Evolutionary conservation across 306 rosid genomes (phyloP).

Genomic region (Gillenia trifoliata): DNA sequence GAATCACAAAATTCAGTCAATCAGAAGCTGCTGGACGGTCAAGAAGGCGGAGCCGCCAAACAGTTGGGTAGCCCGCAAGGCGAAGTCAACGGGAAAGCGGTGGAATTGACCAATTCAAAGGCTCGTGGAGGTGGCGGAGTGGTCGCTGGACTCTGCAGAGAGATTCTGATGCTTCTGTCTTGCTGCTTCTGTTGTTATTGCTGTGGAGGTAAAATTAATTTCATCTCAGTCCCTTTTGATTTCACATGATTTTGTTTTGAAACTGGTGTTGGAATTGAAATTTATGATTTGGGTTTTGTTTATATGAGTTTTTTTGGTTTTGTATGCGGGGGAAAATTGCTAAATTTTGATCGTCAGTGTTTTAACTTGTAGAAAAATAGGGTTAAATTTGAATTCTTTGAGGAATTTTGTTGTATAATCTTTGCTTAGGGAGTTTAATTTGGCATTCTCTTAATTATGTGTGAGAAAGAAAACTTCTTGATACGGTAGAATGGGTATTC

Average conservation of each 20-base stretch:
- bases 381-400: neutral
- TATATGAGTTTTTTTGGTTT: neutral
- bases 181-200: constrained; percentile 31
- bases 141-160: neutral
- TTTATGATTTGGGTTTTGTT: constrained; percentile 3
- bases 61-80: constrained; percentile 8
- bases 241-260: neutral
- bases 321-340: too few species aligned
- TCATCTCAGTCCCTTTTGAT: neutral
- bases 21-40: constrained; percentile 23
- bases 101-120: constrained; percentile 2
- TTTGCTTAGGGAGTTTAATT: neutral
- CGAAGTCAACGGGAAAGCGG: neutral
- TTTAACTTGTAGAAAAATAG: neutral
- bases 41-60: neutral
- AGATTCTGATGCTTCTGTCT: constrained; percentile 15
- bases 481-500: neutral
- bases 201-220: constrained; percentile 31
- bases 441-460: neutral
- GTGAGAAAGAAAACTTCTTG: neutral
- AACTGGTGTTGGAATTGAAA: neutral
- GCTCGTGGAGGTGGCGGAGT: neutral
- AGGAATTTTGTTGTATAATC: neutral
- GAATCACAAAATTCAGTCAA: constrained; percentile 1
- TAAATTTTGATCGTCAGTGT: neutral